phyloP scores from a whole-genome alignment of 2,329 filamentous ascomycete genomes.

The Neopestalotiopsis clavispora region DNA sequence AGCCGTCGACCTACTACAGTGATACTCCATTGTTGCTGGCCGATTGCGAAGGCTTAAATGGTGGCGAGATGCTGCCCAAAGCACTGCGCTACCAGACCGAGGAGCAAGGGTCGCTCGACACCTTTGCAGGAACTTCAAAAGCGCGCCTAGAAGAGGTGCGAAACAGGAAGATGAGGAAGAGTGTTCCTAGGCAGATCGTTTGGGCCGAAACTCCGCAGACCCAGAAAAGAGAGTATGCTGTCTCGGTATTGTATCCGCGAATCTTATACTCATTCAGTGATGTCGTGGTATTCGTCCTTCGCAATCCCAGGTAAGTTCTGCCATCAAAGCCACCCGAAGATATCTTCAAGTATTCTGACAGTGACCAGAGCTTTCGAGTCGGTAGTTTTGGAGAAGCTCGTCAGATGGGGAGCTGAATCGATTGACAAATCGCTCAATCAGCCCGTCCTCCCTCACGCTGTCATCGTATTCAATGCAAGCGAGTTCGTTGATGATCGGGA shows the following conservation, averaged over 20 bases:
- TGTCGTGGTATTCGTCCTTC: conserved; percentile 44
- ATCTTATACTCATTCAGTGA: conserved; percentile 47
- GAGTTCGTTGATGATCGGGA: conserved; percentile 35
- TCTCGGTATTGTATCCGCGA: conserved; percentile 43
- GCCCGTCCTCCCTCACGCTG: conserved; percentile 52
- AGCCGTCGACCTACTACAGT: conserved; percentile 42
- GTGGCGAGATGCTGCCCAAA: conserved; percentile 40
- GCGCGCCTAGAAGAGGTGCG: conserved; percentile 21
- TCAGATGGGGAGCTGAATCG: conserved; percentile 51
- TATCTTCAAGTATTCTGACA: conserved; percentile 11
- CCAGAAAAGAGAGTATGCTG: conserved; percentile 36
- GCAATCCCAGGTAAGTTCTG: conserved; percentile 35
- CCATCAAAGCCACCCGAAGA: neutral
- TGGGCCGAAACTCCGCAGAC: conserved; percentile 33
- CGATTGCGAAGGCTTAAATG: conserved; percentile 54
- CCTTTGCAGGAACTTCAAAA: neutral
- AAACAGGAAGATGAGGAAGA: conserved; percentile 12
- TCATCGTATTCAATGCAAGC: conserved; percentile 51
- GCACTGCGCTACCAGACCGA: conserved; percentile 14
- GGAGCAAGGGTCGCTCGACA: conserved; percentile 7
- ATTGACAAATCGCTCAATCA: conserved; percentile 56
- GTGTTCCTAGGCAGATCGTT: conserved; percentile 15
- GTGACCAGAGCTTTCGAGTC: conserved; percentile 38
- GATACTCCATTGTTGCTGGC: conserved; percentile 47
- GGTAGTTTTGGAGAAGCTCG: conserved; percentile 40